Evolutionary conservation across 2,329 filamentous ascomycete species (phyloP).

Genomic region (Arachnomyces sp.): DNA sequence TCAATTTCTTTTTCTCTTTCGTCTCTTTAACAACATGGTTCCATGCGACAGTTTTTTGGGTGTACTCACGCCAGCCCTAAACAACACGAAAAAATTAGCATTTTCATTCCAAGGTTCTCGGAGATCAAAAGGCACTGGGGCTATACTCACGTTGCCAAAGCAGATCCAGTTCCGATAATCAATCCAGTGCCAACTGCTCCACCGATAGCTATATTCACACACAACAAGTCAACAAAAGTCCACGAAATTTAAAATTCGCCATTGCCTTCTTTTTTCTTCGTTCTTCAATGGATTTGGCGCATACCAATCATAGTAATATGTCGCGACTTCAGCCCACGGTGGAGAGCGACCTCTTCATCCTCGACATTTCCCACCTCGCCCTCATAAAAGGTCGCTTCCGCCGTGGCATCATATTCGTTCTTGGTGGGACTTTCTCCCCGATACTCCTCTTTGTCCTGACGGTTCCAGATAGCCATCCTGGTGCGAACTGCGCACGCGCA

Average conservation of each 20-base stretch:
- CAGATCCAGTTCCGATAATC: constrained; percentile 34
- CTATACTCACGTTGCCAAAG: constrained; percentile 29
- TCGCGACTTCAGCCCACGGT: constrained; percentile 35
- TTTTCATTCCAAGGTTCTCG: neutral
- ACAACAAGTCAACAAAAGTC: neutral
- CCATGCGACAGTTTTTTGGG: neutral
- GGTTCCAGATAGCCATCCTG: constrained; percentile 5
- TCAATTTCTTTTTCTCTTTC: constrained; percentile 9
- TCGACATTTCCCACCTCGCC: constrained; percentile 19
- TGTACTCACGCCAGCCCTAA: constrained; percentile 30
- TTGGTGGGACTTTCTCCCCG: constrained; percentile 6
- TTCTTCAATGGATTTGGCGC: constrained; percentile 10
- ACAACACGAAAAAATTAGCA: constrained; percentile 11
- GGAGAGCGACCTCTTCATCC: constrained; percentile 29
- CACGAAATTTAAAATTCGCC: constrained; percentile 9
- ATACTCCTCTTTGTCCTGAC: constrained; percentile 9
- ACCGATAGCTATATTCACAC: constrained; percentile 25
- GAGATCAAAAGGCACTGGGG: neutral
- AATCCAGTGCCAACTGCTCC: constrained; percentile 38
- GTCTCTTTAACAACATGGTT: neutral
- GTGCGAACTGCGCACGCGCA: too few species aligned
- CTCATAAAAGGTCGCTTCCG: constrained; percentile 3
- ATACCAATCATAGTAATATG: constrained; percentile 38
- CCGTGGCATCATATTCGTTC: constrained; percentile 5
- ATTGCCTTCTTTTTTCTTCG: neutral